phyloP scores from a whole-genome alignment of 2,329 filamentous ascomycete genomes.

The Passalora sequoiae region DNA sequence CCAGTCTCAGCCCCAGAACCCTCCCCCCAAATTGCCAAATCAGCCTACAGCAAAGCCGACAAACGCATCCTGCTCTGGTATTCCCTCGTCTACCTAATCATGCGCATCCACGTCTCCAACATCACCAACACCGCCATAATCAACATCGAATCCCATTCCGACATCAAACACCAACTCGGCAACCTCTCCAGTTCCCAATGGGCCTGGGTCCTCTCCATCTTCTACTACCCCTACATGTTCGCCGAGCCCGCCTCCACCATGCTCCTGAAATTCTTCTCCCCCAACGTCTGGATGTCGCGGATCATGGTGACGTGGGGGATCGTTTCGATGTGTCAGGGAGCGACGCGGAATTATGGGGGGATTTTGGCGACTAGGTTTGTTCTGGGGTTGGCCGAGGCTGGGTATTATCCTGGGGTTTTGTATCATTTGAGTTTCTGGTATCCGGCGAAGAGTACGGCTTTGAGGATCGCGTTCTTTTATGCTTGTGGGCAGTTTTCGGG shows the following conservation, averaged over 20 bases:
- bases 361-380: slow-evolving; percentile 23
- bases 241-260: slow-evolving; percentile 31
- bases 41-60: slow-evolving; percentile 32
- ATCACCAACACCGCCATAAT: slow-evolving; percentile 36
- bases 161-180: slow-evolving; percentile 33
- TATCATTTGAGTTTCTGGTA: slow-evolving; percentile 33
- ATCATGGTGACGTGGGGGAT: slow-evolving; percentile 29
- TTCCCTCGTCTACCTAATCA: slow-evolving; percentile 31
- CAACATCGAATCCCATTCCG: slow-evolving; percentile 32
- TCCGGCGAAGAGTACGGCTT: slow-evolving; percentile 30
- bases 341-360: slow-evolving; percentile 23
- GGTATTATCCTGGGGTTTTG: slow-evolving; percentile 26
- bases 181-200: slow-evolving; percentile 31
- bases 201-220: slow-evolving; percentile 33
- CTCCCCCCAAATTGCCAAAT: slow-evolving; percentile 11
- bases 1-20: not conserved
- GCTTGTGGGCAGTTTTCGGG: slow-evolving; percentile 34
- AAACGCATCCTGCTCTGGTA: slow-evolving; percentile 32
- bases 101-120: slow-evolving; percentile 32
- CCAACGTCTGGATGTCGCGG: slow-evolving; percentile 28
- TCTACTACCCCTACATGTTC: slow-evolving; percentile 35
- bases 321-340: slow-evolving; percentile 26
- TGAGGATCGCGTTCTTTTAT: slow-evolving; percentile 35
- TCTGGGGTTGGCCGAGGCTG: slow-evolving; percentile 27
- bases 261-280: slow-evolving; percentile 26